Conservation (phyloP, 2,329 filamentous ascomycete species). For the Aureobasidium mangrovei region DNA sequence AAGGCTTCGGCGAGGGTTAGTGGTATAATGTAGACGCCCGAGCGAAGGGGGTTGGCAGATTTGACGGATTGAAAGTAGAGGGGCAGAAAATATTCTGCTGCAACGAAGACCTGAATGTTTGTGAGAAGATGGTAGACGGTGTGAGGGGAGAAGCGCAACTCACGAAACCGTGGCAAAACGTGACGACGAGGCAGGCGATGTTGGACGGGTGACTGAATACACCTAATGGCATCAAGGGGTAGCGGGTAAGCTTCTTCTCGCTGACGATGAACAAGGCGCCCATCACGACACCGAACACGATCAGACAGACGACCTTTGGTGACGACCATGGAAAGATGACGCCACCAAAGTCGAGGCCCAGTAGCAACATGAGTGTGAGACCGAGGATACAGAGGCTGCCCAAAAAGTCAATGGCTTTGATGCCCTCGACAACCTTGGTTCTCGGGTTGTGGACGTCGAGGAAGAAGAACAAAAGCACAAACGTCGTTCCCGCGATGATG, state of each 20-base stretch:
- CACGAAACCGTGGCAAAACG: conserved; percentile 40
- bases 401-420: conserved; percentile 47
- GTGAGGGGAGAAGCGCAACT: background rate
- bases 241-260: conserved; percentile 54
- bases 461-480: conserved; percentile 42
- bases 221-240: conserved; percentile 59
- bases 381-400: conserved; percentile 44
- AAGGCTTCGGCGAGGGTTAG: conserved; percentile 41
- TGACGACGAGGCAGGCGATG: conserved; percentile 46
- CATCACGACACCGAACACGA: conserved; percentile 43
- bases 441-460: conserved; percentile 48
- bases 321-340: conserved; percentile 46
- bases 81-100: conserved; percentile 60
- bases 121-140: background rate
- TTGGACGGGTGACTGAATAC: conserved; percentile 51
- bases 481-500: conserved; percentile 41
- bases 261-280: conserved; percentile 48
- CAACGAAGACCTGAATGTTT: conserved; percentile 44
- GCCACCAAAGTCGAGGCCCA: conserved; percentile 48
- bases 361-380: conserved; percentile 43
- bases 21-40: conserved; percentile 53
- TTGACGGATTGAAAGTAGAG: conserved; percentile 65
- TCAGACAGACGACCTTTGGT: conserved; percentile 46
- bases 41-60: conserved; percentile 51
- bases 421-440: conserved; percentile 39